Base-by-base conservation (phyloP, 768 basidiomycete species). In the Tylopilus sp. region DNA sequence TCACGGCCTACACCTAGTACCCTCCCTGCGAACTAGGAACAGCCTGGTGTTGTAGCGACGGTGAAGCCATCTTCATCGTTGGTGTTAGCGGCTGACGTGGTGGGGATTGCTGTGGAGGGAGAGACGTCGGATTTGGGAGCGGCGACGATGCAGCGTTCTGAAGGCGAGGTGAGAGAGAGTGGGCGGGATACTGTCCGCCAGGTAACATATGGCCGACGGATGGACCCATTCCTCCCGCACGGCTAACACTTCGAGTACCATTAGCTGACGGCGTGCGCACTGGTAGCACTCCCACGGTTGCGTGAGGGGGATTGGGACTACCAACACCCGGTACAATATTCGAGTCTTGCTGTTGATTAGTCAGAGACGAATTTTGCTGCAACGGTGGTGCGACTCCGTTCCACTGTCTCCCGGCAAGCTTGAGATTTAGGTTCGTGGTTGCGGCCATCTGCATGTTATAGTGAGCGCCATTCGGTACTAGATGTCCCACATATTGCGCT, bases 231-330 rank as follows among this genome's bases (percentile, higher is more conserved):
- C 23, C 47, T 22, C 58, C 64, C 3, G 58, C 36, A 42, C 78
- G 70, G 61, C 68, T 65, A 12, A 68, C 70, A 21, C 72, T 71
- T 40, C 80, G 78, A n/a, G 73, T 74, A 6, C 83, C 82, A 58
- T 81, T 82, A 18, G 79, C 75, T 0, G 83, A 84, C 3, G 82
- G 78, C 11, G 77, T 75, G 21, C 82, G 76, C 17, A 59, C 58
- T 21, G 75, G 76, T 3, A 75, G 70, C 17, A 51, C 51, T 47
- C 63, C 67, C 33, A 70, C 72, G 10, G 68, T 60, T n/a, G 71
- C 58, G 51, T 77, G 72, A 15, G 48, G 17, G 26, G 53, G 55
- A 31, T 46, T 63, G 8, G 75, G 77, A 55, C 69, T 77, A 6
- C 69, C 67, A 25, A 62, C 65, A 53, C 67, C 67, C 1, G 71